Conservation (phyloP, 176 grass and related monocot species). For the Musa beccarii region DNA sequence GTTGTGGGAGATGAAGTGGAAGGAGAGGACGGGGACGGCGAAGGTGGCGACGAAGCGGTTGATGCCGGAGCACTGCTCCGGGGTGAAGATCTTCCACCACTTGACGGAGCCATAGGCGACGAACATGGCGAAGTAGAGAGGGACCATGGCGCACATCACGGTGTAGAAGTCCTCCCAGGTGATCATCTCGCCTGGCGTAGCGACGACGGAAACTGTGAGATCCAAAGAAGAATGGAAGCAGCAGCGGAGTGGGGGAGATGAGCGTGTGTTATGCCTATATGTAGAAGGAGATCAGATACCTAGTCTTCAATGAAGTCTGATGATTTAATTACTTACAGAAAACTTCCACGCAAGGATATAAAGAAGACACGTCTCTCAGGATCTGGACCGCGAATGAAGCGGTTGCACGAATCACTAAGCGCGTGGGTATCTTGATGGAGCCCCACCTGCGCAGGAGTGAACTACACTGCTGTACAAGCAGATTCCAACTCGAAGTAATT, state of each 20-base stretch:
- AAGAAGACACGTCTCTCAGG: no score
- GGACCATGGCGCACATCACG: slow-evolving; percentile 19
- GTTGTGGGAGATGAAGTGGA: slow-evolving; percentile 19
- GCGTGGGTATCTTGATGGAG: no score
- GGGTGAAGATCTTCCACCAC: slow-evolving; percentile 20
- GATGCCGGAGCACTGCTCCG: slow-evolving; percentile 23
- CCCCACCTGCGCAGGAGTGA: no score
- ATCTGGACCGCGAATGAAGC: no score
- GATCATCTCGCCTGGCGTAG: background rate
- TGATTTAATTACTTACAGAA: no score
- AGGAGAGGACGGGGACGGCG: slow-evolving; percentile 19
- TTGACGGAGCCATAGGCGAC: slow-evolving; percentile 14
- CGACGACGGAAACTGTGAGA: background rate
- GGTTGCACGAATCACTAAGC: no score
- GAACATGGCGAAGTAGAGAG: slow-evolving; percentile 21
- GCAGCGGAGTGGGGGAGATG: background rate
- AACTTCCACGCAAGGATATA: no score
- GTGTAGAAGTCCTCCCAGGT: slow-evolving; percentile 15
- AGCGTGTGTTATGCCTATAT: no score
- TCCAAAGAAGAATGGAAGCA: background rate
- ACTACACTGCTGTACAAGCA: no score
- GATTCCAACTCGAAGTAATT: no score
- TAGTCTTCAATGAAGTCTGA: no score
- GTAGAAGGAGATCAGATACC: no score
- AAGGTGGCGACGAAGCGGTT: slow-evolving; percentile 20